phyloP scores from a whole-genome alignment of 2,329 filamentous ascomycete genomes.

The Paramyrothecium roridum region DNA sequence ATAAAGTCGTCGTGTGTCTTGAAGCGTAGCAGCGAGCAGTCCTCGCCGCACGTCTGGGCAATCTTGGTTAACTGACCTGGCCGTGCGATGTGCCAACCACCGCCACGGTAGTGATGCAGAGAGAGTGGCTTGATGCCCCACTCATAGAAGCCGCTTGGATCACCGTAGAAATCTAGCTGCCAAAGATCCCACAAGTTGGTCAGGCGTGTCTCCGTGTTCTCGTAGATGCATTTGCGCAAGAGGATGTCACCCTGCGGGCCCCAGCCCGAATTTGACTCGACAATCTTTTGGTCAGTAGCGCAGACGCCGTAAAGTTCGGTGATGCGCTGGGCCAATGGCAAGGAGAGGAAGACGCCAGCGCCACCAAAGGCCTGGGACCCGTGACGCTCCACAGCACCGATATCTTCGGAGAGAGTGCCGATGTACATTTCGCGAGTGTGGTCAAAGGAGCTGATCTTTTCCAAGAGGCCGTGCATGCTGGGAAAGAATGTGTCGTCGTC shows the following conservation, averaged over 20 bases:
- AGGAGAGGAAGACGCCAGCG: conserved; percentile 60
- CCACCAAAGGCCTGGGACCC: conserved; percentile 64
- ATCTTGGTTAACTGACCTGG: conserved; percentile 56
- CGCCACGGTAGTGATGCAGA: conserved; percentile 63
- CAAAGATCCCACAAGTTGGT: conserved; percentile 55
- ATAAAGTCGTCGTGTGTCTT: conserved; percentile 50
- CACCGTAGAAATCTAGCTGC: conserved; percentile 58
- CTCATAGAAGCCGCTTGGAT: conserved; percentile 64
- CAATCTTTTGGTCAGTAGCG: conserved; percentile 47
- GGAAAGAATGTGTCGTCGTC: conserved; percentile 66
- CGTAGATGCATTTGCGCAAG: conserved; percentile 61
- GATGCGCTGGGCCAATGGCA: conserved; percentile 43
- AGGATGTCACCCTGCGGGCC: conserved; percentile 60
- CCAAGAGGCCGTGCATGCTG: conserved; percentile 51
- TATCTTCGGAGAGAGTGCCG: conserved; percentile 59
- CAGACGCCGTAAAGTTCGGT: conserved; percentile 42
- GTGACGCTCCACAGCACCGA: conserved; percentile 56
- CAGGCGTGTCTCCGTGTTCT: conserved; percentile 56
- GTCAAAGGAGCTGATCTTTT: conserved; percentile 50
- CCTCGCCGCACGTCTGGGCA: conserved; percentile 56
- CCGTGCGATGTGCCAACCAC: conserved; percentile 51
- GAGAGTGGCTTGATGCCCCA: conserved; percentile 57
- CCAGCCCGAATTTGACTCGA: conserved; percentile 55
- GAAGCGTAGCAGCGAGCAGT: conserved; percentile 59
- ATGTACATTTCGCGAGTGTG: conserved; percentile 53